Base-by-base conservation (phyloP, 1,284 basidiomycete species). In the Abortiporus biennis region DNA sequence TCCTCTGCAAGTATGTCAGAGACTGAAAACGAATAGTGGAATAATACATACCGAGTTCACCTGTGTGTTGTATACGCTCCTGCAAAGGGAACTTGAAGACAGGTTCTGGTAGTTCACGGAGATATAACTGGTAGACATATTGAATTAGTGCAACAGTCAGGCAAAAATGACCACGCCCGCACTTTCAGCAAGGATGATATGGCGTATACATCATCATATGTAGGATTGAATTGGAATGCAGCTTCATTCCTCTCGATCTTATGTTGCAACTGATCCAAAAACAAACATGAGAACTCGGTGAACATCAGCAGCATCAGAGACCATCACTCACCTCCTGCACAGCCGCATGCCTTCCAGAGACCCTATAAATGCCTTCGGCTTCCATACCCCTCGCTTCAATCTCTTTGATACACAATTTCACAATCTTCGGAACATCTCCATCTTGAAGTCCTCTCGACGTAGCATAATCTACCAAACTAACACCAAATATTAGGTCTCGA, bases 111-210 rank as follows among this genome's bases (percentile, higher is more conserved):
- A 99, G 69, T 57, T 94, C 91, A 23, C 95, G 83, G 29, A 99
- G 71, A 66, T 92, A 94, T 31, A 87, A 68, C 85, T 90, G 40
- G 11, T 8, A 9, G n/a, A 29, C n/a, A 29, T 8, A 29, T 9
- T 29, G 9, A 8, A 47, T 42, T 17, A 4, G 4, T 24, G 35
- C 17, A 35, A 31, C 24, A n/a, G 25, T 4, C 23, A 25, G 27
- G 19, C 16, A 15, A 19, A 6, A n/a, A 30, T 33, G 17, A 3
- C 36, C 12, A 5, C 9, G 6, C 31, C 55, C 66, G 48, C 39
- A 91, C 89, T 74, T 99, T 98, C 44, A 99, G 67, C 36, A 99
- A 72, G 1, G 91, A 92, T 3, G 91, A 79, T n/a, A 97, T 85
- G 8, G 85, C 87, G 56, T 83, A 89, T 0, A 94, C 75, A 57